These are phyloP conservation scores for Podaxis carcinomalis DNA, from an alignment of 768 basidiomycete species.

Conservation along the genomic window DNA sequence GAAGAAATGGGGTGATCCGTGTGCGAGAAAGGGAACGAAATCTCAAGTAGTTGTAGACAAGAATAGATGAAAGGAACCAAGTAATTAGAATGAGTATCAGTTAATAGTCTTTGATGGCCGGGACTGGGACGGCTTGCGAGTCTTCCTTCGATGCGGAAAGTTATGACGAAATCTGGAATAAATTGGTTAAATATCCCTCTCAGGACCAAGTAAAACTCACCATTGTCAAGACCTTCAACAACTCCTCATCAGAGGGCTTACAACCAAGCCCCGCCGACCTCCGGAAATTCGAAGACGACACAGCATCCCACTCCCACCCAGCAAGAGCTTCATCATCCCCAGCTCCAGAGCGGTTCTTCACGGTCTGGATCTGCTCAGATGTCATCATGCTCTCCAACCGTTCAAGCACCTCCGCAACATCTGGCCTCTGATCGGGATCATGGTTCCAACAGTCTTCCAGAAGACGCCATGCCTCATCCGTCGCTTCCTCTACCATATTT, in stretches of 20 bases:
- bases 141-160: neutral
- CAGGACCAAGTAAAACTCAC: neutral
- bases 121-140: neutral
- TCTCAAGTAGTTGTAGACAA: no score
- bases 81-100: neutral
- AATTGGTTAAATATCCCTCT: neutral
- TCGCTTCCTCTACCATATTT: neutral
- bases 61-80: neutral
- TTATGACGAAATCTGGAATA: neutral
- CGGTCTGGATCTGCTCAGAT: neutral
- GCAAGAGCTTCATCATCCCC: neutral
- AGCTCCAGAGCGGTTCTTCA: neutral
- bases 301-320: neutral
- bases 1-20: neutral
- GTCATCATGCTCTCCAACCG: slow-evolving; percentile 10
- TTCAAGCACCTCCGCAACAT: neutral
- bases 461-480: slow-evolving; percentile 5
- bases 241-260: neutral
- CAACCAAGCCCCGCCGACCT: neutral
- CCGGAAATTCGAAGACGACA: slow-evolving; percentile 7
- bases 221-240: slow-evolving; percentile 5
- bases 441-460: slow-evolving; percentile 9
- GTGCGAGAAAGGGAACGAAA: neutral
- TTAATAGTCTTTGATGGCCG: neutral
- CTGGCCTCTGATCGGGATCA: slow-evolving; percentile 1